Conservation (phyloP, 306 rosid genomes). For the Adenanthera pavonina region DNA sequence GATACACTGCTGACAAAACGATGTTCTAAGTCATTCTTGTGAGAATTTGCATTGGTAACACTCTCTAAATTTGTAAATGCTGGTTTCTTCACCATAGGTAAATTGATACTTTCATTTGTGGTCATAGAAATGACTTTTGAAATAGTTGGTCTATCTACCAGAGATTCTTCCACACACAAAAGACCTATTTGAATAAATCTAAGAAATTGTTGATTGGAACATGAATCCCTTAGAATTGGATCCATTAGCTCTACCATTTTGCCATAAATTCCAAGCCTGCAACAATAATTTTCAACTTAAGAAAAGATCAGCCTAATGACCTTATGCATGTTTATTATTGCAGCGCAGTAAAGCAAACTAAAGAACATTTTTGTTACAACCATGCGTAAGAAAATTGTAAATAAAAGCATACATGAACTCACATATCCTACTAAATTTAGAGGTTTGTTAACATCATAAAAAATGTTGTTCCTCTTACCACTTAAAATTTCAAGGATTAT, state of each 20-base stretch:
- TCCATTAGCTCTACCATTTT: background rate
- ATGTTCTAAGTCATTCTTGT: background rate
- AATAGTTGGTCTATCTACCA: constrained; percentile 39
- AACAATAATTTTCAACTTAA: background rate
- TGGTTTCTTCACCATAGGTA: background rate
- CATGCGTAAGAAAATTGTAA: background rate
- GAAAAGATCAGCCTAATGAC: too few species aligned
- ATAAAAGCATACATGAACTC: background rate
- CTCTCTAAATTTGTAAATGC: background rate
- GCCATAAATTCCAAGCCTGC: constrained; percentile 1
- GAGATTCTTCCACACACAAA: constrained; percentile 36
- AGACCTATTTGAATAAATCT: constrained; percentile 43
- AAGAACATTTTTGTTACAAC: too few species aligned
- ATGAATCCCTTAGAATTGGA: background rate
- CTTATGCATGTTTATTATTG: too few species aligned
- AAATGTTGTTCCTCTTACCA: background rate
- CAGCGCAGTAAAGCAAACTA: too few species aligned
- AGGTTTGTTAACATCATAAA: background rate
- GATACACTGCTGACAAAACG: background rate
- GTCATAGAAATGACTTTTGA: constrained; percentile 28
- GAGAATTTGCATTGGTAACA: background rate
- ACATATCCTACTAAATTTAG: background rate
- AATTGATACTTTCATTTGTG: constrained; percentile 26
- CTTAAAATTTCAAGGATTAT: background rate
- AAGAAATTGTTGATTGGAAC: constrained; percentile 13